A percentile compares a stretch with the other conserved stretches of the same genome.
phyloP scores from a whole-genome alignment of 192 early-diverging fungal genomes.

The Backusella liffmaniae region DNA sequence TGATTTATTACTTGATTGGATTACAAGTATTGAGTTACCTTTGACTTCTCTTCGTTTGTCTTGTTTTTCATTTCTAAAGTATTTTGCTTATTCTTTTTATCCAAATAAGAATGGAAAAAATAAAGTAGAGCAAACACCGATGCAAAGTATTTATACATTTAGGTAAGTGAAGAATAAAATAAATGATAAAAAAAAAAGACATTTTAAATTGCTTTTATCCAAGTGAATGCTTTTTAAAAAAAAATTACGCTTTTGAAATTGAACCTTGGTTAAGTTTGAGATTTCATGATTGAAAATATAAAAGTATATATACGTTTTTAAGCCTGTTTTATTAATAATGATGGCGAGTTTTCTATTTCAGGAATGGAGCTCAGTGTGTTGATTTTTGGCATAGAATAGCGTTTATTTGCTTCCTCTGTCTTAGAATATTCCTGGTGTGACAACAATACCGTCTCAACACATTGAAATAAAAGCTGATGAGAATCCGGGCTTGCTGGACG shows the following conservation, averaged over 20 bases:
- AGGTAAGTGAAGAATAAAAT: neutral
- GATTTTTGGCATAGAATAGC: neutral
- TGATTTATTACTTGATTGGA: neutral
- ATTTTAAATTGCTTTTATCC: neutral
- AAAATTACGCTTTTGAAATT: neutral
- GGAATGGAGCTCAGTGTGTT: neutral
- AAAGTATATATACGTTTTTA: neutral
- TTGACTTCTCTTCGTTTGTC: neutral
- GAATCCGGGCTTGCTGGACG: neutral
- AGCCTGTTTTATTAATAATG: neutral
- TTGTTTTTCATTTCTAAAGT: neutral
- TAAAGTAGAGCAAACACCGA: neutral
- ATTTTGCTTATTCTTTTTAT: neutral
- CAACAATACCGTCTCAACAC: neutral
- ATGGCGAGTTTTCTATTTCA: neutral
- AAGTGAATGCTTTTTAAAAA: neutral
- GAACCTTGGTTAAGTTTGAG: neutral
- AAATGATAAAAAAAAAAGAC: neutral
- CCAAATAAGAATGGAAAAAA: neutral
- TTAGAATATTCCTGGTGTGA: neutral
- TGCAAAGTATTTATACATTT: neutral
- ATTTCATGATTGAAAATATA: neutral
- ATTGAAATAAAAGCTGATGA: neutral
- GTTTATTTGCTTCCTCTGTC: neutral
- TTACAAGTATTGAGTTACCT: neutral